These are phyloP conservation scores for Ceriops decandra DNA, from an alignment of 345 rosid species.

Conservation along the genomic window DNA sequence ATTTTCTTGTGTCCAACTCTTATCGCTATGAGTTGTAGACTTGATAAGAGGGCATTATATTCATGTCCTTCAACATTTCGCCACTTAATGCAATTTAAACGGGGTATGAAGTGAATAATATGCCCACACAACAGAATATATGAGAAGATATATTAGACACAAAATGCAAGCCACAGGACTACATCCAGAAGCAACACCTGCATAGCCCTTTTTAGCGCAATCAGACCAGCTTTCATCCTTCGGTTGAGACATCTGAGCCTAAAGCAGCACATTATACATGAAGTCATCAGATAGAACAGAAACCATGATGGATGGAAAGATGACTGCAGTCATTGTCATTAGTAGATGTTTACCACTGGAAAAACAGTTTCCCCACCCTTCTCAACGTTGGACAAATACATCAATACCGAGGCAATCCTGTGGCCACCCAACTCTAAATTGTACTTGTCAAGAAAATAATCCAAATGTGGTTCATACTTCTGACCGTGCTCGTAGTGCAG, in stretches of 20 bases:
- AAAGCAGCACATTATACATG: slow-evolving; percentile 3
- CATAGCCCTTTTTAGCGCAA: slow-evolving; percentile 75
- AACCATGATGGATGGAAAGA: neutral
- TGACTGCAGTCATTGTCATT: neutral
- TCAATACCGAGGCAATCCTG: slow-evolving; percentile 82
- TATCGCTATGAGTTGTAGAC: no score
- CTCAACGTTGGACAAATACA: slow-evolving; percentile 76
- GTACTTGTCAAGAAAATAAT: slow-evolving; percentile 68
- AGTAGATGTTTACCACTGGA: slow-evolving; percentile 49
- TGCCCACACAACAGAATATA: no score
- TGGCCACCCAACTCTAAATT: slow-evolving; percentile 76
- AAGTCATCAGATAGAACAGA: neutral
- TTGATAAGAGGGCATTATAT: no score
- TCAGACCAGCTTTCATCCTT: slow-evolving; percentile 82
- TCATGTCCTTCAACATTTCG: no score
- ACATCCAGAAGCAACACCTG: slow-evolving; percentile 44
- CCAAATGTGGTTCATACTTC: slow-evolving; percentile 90
- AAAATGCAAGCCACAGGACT: neutral
- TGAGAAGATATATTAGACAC: neutral
- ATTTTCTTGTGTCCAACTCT: no score
- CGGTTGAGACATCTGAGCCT: slow-evolving; percentile 35
- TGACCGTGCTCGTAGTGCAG: slow-evolving; percentile 85
- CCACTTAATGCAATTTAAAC: no score
- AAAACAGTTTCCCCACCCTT: slow-evolving; percentile 97
- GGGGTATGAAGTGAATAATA: no score